These are phyloP conservation scores for Acarospora socialis DNA, from an alignment of 2,329 filamentous ascomycete species.

Conservation along the genomic window DNA sequence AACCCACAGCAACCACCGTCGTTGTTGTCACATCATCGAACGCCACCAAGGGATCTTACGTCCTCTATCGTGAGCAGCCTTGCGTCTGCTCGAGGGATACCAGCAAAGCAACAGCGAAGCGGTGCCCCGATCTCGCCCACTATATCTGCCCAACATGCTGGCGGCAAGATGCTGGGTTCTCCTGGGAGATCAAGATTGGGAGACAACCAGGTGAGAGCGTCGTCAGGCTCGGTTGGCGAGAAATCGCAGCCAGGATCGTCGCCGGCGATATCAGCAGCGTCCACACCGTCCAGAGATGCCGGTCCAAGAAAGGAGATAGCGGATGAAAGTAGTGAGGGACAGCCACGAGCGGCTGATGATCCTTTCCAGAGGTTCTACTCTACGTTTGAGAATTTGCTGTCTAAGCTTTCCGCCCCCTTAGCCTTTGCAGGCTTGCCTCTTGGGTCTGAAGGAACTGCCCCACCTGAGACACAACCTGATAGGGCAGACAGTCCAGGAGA, in stretches of 20 bases:
- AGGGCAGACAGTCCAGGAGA: neutral
- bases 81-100: conserved; percentile 71
- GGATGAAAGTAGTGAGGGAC: conserved; percentile 14
- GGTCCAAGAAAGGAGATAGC: conserved; percentile 16
- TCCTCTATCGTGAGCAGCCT: conserved; percentile 82
- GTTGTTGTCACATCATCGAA: conserved; percentile 26
- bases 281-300: conserved; percentile 14
- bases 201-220: conserved; percentile 16
- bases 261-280: conserved; percentile 17
- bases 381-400: conserved; percentile 78
- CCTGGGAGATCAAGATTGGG: conserved; percentile 27
- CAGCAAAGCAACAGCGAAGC: conserved; percentile 33
- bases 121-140: conserved; percentile 57
- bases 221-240: conserved; percentile 10
- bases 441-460: conserved; percentile 34
- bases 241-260: conserved; percentile 21
- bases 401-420: conserved; percentile 73
- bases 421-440: conserved; percentile 88
- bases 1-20: conserved; percentile 25
- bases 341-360: conserved; percentile 43
- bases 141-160: conserved; percentile 57
- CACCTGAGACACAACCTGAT: conserved; percentile 15
- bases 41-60: conserved; percentile 51
- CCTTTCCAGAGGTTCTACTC: conserved; percentile 85
- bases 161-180: conserved; percentile 51